Conservation (phyloP, 768 basidiomycete genomes). For the Paxillus involutus region DNA sequence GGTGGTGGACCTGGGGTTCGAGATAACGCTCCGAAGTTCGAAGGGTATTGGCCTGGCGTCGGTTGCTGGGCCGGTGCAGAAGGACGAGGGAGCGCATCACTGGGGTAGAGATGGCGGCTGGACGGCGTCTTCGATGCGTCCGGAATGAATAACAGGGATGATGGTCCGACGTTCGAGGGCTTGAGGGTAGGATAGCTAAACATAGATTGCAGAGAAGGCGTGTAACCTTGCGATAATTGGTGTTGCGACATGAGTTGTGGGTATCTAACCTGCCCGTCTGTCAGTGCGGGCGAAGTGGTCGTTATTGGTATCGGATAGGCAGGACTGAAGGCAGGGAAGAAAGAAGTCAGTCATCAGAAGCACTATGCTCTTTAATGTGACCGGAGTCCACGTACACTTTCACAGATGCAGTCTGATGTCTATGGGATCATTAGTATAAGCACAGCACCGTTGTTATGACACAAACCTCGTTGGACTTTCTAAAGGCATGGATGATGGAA, state of each 20-base stretch:
- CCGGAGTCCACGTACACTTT: conserved; percentile 34
- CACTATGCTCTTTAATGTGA: neutral
- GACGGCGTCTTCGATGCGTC: conserved; percentile 26
- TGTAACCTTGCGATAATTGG: conserved; percentile 76
- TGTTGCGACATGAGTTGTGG: conserved; percentile 79
- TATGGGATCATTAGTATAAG: conserved; percentile 26
- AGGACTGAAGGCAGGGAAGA: conserved; percentile 23
- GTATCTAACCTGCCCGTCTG: conserved; percentile 50
- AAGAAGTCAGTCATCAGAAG: conserved; percentile 5
- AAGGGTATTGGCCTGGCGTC: conserved; percentile 17
- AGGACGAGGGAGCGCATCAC: conserved; percentile 35
- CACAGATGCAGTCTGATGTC: conserved; percentile 26
- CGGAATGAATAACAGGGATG: conserved; percentile 48
- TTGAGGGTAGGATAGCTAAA: conserved; percentile 43
- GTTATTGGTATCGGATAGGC: conserved; percentile 60
- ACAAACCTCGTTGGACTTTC: conserved; percentile 62
- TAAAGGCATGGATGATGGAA: conserved; percentile 53
- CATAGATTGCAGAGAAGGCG: conserved; percentile 77
- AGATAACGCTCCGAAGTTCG: conserved; percentile 27
- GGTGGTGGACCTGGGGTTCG: conserved; percentile 23
- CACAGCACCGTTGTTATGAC: conserved; percentile 42
- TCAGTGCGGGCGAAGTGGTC: conserved; percentile 64
- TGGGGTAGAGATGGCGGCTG: conserved; percentile 28
- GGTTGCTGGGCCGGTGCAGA: conserved; percentile 22
- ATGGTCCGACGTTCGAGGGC: conserved; percentile 33